These are phyloP conservation scores for Immersiporthe knoxdaviesiana DNA, from an alignment of 2,329 filamentous ascomycete species.

Conservation along the genomic window DNA sequence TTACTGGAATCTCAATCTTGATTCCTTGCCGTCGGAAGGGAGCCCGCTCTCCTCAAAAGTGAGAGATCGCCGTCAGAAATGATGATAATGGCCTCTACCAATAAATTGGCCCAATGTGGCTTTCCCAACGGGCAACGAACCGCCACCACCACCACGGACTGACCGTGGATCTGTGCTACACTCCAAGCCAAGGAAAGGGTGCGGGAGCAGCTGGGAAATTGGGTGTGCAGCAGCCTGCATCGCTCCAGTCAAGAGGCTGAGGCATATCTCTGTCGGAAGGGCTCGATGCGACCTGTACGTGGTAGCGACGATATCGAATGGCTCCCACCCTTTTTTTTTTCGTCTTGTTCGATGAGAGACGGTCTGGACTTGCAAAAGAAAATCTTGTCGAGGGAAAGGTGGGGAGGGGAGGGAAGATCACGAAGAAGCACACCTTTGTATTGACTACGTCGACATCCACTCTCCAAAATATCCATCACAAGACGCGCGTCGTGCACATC, in stretches of 20 bases:
- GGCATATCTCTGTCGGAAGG: slow-evolving; percentile 13
- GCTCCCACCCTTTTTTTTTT: no score
- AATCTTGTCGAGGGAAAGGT: not conserved
- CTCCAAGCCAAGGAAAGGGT: slow-evolving; percentile 4
- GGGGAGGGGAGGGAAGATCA: not conserved
- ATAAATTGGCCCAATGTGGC: not conserved
- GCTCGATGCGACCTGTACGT: slow-evolving; percentile 8
- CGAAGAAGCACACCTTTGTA: not conserved
- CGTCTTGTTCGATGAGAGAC: not conserved
- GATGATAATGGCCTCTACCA: slow-evolving; percentile 1
- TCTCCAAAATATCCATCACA: not conserved
- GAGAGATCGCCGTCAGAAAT: slow-evolving; percentile 30
- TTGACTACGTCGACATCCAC: not conserved
- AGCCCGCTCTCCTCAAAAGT: slow-evolving; percentile 17
- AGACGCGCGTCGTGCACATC: slow-evolving; percentile 8
- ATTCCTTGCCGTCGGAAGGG: not conserved
- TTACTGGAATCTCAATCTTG: slow-evolving; percentile 3
- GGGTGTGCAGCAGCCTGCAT: not conserved
- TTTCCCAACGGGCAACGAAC: slow-evolving; percentile 11
- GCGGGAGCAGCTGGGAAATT: slow-evolving; percentile 6
- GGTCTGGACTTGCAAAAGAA: not conserved
- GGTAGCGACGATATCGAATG: not conserved
- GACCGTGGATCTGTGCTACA: slow-evolving; percentile 16
- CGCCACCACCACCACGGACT: not conserved
- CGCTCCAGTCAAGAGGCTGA: slow-evolving; percentile 18